phyloP scores from a whole-genome alignment of 1,139 yeast genomes.

The Suhomyces wounanorum region DNA sequence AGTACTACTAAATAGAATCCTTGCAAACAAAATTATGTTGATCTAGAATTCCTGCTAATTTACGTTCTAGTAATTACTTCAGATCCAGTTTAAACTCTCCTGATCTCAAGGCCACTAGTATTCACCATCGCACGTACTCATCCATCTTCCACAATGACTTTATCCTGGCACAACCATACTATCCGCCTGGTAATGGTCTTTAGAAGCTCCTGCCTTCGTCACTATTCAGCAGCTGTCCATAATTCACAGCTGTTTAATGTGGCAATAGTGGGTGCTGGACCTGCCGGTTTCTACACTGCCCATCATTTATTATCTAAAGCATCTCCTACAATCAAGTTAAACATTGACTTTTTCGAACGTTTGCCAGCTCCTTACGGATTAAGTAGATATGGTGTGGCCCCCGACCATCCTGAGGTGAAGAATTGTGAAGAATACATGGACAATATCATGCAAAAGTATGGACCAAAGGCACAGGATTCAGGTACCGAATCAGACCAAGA shows the following conservation, averaged over 20 bases:
- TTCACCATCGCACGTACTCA: not conserved
- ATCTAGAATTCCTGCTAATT: too few relatives aligned
- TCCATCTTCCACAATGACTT: not conserved
- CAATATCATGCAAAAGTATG: conserved; percentile 49
- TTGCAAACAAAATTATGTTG: too few relatives aligned
- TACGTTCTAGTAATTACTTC: too few relatives aligned
- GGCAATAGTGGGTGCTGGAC: conserved; percentile 93
- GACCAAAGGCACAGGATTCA: conserved; percentile 5
- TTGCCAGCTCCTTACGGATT: conserved; percentile 91
- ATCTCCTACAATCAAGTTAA: conserved; percentile 31
- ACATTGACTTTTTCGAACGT: conserved; percentile 72
- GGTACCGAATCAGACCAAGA: not conserved
- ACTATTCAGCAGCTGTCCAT: not conserved
- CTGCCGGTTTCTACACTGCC: conserved; percentile 93
- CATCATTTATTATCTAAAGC: conserved; percentile 64
- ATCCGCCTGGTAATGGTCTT: not conserved
- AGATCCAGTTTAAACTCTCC: too few relatives aligned
- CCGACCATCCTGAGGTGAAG: conserved; percentile 97
- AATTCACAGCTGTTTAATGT: conserved; percentile 22
- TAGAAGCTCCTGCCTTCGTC: not conserved
- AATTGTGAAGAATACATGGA: conserved; percentile 80
- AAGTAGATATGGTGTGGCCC: conserved; percentile 95
- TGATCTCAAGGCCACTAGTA: not conserved
- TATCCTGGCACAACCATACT: not conserved
- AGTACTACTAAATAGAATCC: too few relatives aligned